Evolutionary conservation across 371 early-diverging fungal species (phyloP).

Genomic region (Gilbertella persicaria): DNA sequence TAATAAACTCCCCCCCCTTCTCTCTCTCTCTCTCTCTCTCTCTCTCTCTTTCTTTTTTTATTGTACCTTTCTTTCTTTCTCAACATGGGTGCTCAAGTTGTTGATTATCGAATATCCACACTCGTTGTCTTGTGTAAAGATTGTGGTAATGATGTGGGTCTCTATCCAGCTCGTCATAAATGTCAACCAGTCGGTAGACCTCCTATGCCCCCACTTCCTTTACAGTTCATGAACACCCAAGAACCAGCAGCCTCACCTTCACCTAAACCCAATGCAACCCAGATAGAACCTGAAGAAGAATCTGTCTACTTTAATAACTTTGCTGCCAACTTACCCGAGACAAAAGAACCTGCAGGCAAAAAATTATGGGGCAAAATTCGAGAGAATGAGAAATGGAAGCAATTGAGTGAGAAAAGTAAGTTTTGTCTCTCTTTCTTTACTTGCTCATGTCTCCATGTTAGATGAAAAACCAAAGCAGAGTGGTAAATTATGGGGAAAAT

Average conservation of each 20-base stretch:
- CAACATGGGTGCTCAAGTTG: conserved; percentile 46
- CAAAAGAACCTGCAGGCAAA: conserved; percentile 14
- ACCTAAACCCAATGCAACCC: no score
- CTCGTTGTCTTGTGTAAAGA: conserved; percentile 68
- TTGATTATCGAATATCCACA: conserved; percentile 69
- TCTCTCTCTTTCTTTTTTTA: conserved; percentile 8
- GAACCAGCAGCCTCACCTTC: conserved; percentile 11
- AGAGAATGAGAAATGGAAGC: conserved; percentile 54
- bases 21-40: conserved; percentile 10
- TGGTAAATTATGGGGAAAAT: conserved; percentile 56
- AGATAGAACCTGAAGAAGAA: conserved; percentile 31
- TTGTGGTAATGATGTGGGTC: conserved; percentile 69
- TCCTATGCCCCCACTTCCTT: conserved; percentile 46
- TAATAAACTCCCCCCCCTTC: conserved; percentile 1
- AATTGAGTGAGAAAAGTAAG: conserved; percentile 40
- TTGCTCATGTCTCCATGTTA: conserved; percentile 4
- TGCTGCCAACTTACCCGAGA: conserved; percentile 39
- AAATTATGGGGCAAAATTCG: conserved; percentile 52
- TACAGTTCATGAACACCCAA: conserved; percentile 17
- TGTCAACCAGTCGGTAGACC: conserved; percentile 52
- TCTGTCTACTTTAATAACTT: conserved; percentile 49
- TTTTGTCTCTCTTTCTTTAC: not conserved
- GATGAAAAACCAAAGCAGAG: conserved; percentile 39
- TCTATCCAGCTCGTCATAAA: conserved; percentile 69
- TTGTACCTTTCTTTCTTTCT: not conserved